Conservation (phyloP, 2,329 filamentous ascomycete species). For the Aspergillus pseudonomiae region DNA sequence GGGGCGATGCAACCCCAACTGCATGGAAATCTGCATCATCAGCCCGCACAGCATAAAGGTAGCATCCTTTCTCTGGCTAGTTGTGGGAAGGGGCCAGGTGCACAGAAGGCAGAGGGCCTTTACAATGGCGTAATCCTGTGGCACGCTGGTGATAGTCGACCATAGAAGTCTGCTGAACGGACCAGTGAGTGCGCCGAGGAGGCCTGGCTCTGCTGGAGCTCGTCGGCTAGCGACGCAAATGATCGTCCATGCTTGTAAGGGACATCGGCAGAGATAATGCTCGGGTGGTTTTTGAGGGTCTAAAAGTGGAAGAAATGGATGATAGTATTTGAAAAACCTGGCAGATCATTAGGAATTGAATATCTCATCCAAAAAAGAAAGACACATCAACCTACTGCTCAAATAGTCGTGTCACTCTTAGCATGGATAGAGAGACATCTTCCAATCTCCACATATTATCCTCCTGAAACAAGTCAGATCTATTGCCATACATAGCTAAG, state of each 20-base stretch:
- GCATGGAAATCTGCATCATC: slow-evolving; percentile 69
- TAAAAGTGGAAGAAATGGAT: slow-evolving; percentile 65
- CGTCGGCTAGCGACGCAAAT: slow-evolving; percentile 63
- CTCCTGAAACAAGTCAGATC: slow-evolving; percentile 40
- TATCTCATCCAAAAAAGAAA: background rate
- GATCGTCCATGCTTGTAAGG: slow-evolving; percentile 67
- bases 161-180: slow-evolving; percentile 62
- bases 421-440: slow-evolving; percentile 42
- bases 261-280: slow-evolving; percentile 59
- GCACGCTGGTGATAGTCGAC: slow-evolving; percentile 61
- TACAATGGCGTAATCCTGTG: slow-evolving; percentile 64
- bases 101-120: slow-evolving; percentile 65
- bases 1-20: slow-evolving; percentile 64
- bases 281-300: slow-evolving; percentile 58
- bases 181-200: slow-evolving; percentile 53
- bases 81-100: slow-evolving; percentile 65
- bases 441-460: slow-evolving; percentile 54
- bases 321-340: slow-evolving; percentile 65
- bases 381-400: slow-evolving; percentile 38
- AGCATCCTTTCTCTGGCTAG: slow-evolving; percentile 62
- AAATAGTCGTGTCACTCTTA: slow-evolving; percentile 46
- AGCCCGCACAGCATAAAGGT: slow-evolving; percentile 66
- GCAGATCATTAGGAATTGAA: slow-evolving; percentile 23
- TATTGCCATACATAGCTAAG: slow-evolving; percentile 34
- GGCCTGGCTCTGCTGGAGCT: slow-evolving; percentile 55